Base-by-base conservation (phyloP, 1,284 basidiomycete genomes). In the Melampsora americana region DNA sequence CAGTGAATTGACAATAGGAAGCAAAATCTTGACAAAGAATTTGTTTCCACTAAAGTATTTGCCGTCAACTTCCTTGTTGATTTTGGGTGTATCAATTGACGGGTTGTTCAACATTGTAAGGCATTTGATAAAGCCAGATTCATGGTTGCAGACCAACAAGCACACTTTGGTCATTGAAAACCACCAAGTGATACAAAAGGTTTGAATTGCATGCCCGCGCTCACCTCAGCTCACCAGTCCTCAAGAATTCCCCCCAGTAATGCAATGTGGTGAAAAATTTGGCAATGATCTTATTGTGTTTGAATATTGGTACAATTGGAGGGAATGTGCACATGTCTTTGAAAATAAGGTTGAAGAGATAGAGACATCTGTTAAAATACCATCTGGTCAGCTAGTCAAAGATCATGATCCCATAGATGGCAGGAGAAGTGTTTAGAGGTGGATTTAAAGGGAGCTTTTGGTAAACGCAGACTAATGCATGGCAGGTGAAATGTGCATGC, bases 161-260 rank as follows among this genome's bases (percentile, higher is more conserved):
- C 50, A 53, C 3, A 53, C 50, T 53, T 53, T 53, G 2, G 50
- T 12, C 23, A 53, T 53, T 20, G 50, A 53, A 53, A 53, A 53
- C 23, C 18, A 53, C 3, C 23, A 12, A 53, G 50, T 53, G 23
- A 53, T 3, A 53, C 50, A 23, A 53, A 53, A 53, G 14, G 16
- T 53, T 53, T 53, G 50, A 53, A 53, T 53, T 53, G 23, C 50
- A 53, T 53, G 50, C 23, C 50, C 16, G 35, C 35, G 35, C 50
- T 12, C 3, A 53, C 50, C 50, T 20, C 16, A 23, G 4, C 23
- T 53, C 23, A 5, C 50, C 50, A 53, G 12, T 53, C 50, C 14
- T 53, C 18, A 16, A 53, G 50, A 53, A 23, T 53, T 53, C 14
- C 50, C 5, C 50, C 50, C 23, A 53, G 16, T 53, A 53, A 23